Evolutionary conservation across 192 early-diverging fungal species (phyloP), one percentile per base, ranked within the genome.

Genomic region (Rhizophagus clarus): DNA sequence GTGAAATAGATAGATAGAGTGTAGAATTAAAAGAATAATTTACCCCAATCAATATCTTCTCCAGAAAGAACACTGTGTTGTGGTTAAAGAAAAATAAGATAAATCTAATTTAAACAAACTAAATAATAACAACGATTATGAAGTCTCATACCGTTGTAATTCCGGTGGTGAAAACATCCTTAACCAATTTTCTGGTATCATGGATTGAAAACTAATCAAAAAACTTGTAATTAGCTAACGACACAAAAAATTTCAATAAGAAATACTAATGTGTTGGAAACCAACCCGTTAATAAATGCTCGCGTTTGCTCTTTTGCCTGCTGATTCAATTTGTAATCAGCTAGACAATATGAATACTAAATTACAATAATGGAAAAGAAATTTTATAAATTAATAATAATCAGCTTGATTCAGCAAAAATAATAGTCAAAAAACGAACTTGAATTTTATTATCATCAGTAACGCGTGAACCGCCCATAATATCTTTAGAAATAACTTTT

Each of bases 91-190:
- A 2, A n/a, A 40, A n/a, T 49, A 32, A 56, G 61, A 69, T 61
- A 28, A 40, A 49, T 60, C 20, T 61, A 32, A 11, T 17, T 49
- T 62, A 20, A 56, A 61, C 2, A 75, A 80, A 17, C 2, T 29
- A 3, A 37, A 9, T 34, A 26, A 17, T 22, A 15, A 34, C 26
- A 49, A 28, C 26, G 8, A 72, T 70, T 61, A 31, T 17, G 49
- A 28, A 45, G 22, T 64, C 49, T 51, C 56, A 10, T 37, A 84
- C 84, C 82, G 83, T 72, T 95, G 96, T 31, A 99, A 81, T 85
- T 99, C 97, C 40, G 91, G 87, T 49, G 92, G 91, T 31, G 95
- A 95, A 86, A 99, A 99, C 67, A 99, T 89, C 8, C 88, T 86
- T 29, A 99, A 84, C 96, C 96, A 97, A 28, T 85, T 82, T 20